These are phyloP conservation scores for Phytopythium vexans DNA, from an alignment of 352 stramenopile species.

Conservation along the genomic window DNA sequence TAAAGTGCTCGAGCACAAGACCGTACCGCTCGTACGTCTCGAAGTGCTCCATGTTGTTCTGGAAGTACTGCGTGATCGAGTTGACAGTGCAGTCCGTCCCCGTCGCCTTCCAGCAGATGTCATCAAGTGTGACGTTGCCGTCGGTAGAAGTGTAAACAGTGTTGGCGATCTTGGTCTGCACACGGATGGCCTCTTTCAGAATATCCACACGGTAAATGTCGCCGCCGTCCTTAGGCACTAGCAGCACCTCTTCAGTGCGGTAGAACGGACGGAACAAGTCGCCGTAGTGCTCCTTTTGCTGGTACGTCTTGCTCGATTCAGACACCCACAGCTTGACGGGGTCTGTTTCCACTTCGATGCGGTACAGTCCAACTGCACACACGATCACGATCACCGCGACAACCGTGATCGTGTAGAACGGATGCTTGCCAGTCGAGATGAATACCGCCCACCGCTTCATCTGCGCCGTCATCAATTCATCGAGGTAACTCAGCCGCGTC, in stretches of 20 bases:
- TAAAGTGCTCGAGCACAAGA: conserved; percentile 49
- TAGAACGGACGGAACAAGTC: conserved; percentile 74
- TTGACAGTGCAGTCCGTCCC: conserved; percentile 54
- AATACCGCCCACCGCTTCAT: conserved; percentile 39
- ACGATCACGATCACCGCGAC: conserved; percentile 32
- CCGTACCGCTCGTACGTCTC: conserved; percentile 55
- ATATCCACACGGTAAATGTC: conserved; percentile 46
- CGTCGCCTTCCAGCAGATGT: conserved; percentile 71
- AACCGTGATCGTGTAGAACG: conserved; percentile 36
- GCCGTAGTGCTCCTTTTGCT: conserved; percentile 56
- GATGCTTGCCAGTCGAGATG: conserved; percentile 32
- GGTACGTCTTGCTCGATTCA: conserved; percentile 48
- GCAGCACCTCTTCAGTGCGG: conserved; percentile 60
- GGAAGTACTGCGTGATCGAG: conserved; percentile 63
- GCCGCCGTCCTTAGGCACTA: conserved; percentile 62
- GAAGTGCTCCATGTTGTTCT: conserved; percentile 60
- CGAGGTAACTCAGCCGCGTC: conserved; percentile 31
- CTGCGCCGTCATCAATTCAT: conserved; percentile 39
- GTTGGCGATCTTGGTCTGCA: conserved; percentile 42
- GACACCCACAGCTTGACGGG: conserved; percentile 69
- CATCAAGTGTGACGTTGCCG: conserved; percentile 29
- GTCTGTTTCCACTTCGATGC: conserved; percentile 52
- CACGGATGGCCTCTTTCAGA: conserved; percentile 45
- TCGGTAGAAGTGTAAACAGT: conserved; percentile 30
- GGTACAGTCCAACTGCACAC: conserved; percentile 31